These are phyloP conservation scores for Pseudocercospora cruenta DNA, from an alignment of 2,329 filamentous ascomycete genomes.

Conservation along the genomic window DNA sequence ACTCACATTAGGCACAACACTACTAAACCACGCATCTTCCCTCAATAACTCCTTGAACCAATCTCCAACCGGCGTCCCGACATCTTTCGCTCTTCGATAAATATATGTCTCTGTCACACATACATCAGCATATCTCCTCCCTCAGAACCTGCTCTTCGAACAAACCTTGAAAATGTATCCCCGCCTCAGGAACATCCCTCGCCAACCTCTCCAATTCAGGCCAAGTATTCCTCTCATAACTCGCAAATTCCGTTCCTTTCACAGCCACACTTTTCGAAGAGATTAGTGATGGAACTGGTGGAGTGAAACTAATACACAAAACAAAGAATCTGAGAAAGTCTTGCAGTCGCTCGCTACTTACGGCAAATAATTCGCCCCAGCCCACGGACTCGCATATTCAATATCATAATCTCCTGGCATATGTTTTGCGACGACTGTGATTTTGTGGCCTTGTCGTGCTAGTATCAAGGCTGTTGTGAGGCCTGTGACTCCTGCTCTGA, in stretches of 20 bases:
- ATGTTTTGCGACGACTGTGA: constrained; percentile 80
- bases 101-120: constrained; percentile 50
- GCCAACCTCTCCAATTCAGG: constrained; percentile 48
- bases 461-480: constrained; percentile 67
- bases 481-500: constrained; percentile 63
- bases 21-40: constrained; percentile 72
- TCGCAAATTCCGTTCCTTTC: constrained; percentile 1
- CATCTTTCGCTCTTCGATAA: constrained; percentile 67
- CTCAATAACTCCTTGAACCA: constrained; percentile 68
- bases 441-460: constrained; percentile 59
- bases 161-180: constrained; percentile 75
- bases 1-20: constrained; percentile 68
- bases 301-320: constrained; percentile 1
- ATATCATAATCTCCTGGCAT: constrained; percentile 94
- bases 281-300: constrained; percentile 16
- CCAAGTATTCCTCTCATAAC: constrained; percentile 52
- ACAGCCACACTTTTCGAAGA: not conserved
- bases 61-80: constrained; percentile 54
- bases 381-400: constrained; percentile 89
- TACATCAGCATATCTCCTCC: not conserved
- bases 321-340: too few relatives aligned
- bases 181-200: constrained; percentile 71
- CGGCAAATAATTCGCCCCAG: constrained; percentile 78
- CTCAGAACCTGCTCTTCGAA: not conserved
- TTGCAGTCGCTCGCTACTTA: constrained; percentile 19